Evolutionary conservation across 768 basidiomycete genomes (phyloP), one percentile per base, ranked within the genome.

Genomic region (Termitomyces sp.): DNA sequence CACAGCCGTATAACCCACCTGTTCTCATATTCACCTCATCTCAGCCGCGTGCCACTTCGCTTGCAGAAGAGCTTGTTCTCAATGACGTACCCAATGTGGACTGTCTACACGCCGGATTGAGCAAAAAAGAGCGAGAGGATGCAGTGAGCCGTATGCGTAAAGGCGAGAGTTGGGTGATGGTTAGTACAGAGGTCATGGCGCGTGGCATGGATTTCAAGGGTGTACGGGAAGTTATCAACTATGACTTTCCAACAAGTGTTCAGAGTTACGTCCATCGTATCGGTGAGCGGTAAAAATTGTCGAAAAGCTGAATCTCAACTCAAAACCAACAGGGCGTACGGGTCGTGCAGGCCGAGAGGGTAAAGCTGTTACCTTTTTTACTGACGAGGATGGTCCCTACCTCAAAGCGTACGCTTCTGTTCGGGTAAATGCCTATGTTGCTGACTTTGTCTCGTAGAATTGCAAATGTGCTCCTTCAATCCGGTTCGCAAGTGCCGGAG

Each of bases 141-240:
- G 86, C 90, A 18, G 80, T 97, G 10, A 77, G 80, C 40, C 83
- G 89, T 34, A 96, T 99, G 88, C 86, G 92, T 27, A 81, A 79
- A 65, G 97, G 95, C 0, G 84, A 92, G 68, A 89, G 92, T 59
- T 98, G 97, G 97, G 85, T 95, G 34, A 84, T 98, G 83, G 83
- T 99, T 46, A 92, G 89, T 63, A 99, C 97, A 24, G 97, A 99
- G 70, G 91, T 98, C 51, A 91, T 98, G 92, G 94, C 93, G 24
- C 83, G 97, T 64, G 97, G 97, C 3, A 95, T 99, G 89, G 97
- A 98, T 69, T 98, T 99, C 78, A 91, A 89, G 70, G 95, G 95
- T 10, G 85, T 96, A 52, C 79, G 87, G 58, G 91, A 98, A 67
- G 95, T 99, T 10, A 88, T 98, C 68, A 99, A 98, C 71, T 95